phyloP scores from a whole-genome alignment of 1,284 basidiomycete species.

The Ustilago shanxiensis region DNA sequence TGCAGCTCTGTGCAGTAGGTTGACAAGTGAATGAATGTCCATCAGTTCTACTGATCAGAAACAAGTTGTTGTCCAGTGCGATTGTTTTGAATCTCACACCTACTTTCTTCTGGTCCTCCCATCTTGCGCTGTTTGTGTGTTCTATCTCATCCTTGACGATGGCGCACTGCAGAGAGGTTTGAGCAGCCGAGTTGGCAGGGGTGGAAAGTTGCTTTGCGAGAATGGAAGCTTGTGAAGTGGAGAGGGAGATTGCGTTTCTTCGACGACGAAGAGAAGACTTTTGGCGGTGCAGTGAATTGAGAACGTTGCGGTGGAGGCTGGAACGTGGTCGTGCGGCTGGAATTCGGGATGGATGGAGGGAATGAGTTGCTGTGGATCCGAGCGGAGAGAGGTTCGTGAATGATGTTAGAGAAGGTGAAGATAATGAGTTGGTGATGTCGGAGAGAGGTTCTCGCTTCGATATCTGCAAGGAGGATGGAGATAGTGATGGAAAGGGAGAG shows the following conservation, averaged over 20 bases:
- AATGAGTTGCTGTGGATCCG: neutral
- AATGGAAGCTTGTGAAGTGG: neutral
- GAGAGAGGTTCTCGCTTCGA: neutral
- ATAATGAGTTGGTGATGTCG: constrained; percentile 8
- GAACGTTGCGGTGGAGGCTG: neutral
- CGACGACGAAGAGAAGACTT: neutral
- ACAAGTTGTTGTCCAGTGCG: constrained; percentile 15
- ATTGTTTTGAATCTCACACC: neutral
- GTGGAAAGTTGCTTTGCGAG: neutral
- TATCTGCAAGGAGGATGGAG: neutral
- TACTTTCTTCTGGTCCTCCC: neutral
- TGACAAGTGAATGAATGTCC: constrained; percentile 15
- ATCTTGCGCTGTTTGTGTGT: neutral
- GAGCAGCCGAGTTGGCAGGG: neutral
- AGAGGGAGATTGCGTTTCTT: constrained; percentile 14
- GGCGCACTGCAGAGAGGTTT: too few relatives aligned
- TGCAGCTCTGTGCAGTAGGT: neutral
- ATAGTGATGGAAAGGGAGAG: neutral
- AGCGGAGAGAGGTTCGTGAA: neutral
- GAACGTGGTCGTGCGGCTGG: neutral
- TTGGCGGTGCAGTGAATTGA: neutral
- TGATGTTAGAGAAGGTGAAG: neutral
- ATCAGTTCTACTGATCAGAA: constrained; percentile 17
- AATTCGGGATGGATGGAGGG: neutral
- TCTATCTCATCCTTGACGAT: neutral